phyloP scores from a whole-genome alignment of 2,329 filamentous ascomycete species.

The Aspergillus tanneri region DNA sequence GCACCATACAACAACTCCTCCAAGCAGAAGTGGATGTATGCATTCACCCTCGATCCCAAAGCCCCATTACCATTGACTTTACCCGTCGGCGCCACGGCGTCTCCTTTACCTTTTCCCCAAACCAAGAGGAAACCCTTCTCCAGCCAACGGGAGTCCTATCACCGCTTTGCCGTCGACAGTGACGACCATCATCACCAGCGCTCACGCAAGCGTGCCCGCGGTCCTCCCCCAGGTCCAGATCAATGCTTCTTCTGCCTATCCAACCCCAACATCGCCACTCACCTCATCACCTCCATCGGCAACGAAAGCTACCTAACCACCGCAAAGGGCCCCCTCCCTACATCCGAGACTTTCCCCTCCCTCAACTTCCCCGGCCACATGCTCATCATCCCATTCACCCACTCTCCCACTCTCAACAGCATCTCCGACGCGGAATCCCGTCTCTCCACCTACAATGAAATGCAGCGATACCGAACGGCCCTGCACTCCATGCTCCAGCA shows the following conservation, averaged over 20 bases:
- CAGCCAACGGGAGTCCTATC: slow-evolving; percentile 37
- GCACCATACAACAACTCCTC: slow-evolving; percentile 71
- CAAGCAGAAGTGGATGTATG: slow-evolving; percentile 66
- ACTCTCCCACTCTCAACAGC: slow-evolving; percentile 70
- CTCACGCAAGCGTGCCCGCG: slow-evolving; percentile 46
- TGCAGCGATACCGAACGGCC: slow-evolving; percentile 74
- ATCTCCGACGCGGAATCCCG: slow-evolving; percentile 61
- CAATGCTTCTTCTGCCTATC: slow-evolving; percentile 95
- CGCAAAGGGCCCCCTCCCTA: slow-evolving; percentile 84
- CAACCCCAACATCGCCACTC: slow-evolving; percentile 76
- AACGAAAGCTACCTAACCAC: slow-evolving; percentile 85
- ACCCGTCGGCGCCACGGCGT: slow-evolving; percentile 70
- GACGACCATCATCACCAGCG: slow-evolving; percentile 36
- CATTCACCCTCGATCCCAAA: slow-evolving; percentile 66
- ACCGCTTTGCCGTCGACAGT: slow-evolving; percentile 42
- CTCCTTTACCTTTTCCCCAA: slow-evolving; percentile 57
- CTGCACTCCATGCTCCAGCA: slow-evolving; percentile 72
- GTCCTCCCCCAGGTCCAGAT: slow-evolving; percentile 62
- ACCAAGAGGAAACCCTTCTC: slow-evolving; percentile 59
- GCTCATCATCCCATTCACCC: slow-evolving; percentile 84
- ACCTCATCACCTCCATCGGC: slow-evolving; percentile 87
- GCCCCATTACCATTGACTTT: slow-evolving; percentile 60
- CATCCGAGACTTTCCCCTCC: slow-evolving; percentile 66
- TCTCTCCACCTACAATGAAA: slow-evolving; percentile 68
- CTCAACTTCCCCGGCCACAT: slow-evolving; percentile 80